phyloP scores from a whole-genome alignment of 306 rosid genomes.

The Mucuna pruriens region DNA sequence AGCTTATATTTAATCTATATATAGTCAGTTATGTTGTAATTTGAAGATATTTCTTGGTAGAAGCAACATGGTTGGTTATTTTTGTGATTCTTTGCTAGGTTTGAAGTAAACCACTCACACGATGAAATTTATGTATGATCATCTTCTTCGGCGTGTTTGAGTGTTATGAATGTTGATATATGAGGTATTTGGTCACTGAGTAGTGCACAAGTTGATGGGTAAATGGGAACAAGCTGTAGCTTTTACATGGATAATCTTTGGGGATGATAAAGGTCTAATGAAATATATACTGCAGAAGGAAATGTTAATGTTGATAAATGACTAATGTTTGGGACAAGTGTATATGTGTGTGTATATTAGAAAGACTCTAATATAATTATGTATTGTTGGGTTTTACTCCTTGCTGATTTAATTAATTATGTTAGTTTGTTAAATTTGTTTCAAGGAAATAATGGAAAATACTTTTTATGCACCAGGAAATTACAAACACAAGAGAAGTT shows the following conservation, averaged over 20 bases:
- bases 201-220: neutral
- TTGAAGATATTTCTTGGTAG: neutral
- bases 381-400: neutral
- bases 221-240: neutral
- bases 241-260: conserved; percentile 14
- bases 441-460: too few relatives aligned
- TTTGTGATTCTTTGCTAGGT: neutral
- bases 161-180: neutral
- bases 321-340: neutral
- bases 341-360: neutral
- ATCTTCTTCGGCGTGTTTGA: neutral
- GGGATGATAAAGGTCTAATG: conserved; percentile 9
- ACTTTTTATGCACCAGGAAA: conserved; percentile 54
- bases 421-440: too few relatives aligned
- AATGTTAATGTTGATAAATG: neutral
- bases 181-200: neutral
- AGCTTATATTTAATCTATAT: neutral
- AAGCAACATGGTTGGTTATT: neutral
- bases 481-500: conserved; percentile 36
- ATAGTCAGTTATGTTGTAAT: neutral
- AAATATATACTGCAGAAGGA: neutral
- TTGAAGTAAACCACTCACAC: neutral
- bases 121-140: neutral
- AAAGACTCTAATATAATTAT: neutral
- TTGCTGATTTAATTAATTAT: too few relatives aligned